A percentile compares a stretch with the other conserved stretches of the same genome.
Conservation (phyloP, 2,329 filamentous ascomycete genomes). For the Albophoma yamanashiensis region DNA sequence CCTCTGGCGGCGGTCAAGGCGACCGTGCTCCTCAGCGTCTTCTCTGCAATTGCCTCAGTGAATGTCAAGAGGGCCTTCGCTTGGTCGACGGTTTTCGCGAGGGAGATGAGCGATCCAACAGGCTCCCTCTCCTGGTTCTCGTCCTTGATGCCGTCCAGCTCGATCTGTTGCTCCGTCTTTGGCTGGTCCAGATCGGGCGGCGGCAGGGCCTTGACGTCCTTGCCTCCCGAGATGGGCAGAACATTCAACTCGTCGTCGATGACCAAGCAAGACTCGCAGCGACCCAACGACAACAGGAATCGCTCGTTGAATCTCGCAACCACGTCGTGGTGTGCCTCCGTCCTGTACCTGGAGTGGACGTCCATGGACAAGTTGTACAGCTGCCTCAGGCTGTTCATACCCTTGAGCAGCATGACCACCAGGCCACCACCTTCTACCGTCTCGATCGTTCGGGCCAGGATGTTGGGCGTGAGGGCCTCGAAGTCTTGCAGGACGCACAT, state of each 20-base stretch:
- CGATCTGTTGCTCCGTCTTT: slow-evolving; percentile 59
- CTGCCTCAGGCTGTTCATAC: slow-evolving; percentile 95
- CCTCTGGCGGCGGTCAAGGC: slow-evolving; percentile 88
- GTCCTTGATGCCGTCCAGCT: slow-evolving; percentile 82
- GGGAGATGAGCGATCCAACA: slow-evolving; percentile 69
- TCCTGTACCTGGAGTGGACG: slow-evolving; percentile 90
- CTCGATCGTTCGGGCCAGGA: slow-evolving; percentile 88
- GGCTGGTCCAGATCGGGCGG: slow-evolving; percentile 63
- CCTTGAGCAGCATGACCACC: slow-evolving; percentile 83
- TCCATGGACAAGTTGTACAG: slow-evolving; percentile 97
- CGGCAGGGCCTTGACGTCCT: slow-evolving; percentile 74
- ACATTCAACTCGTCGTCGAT: slow-evolving; percentile 98
- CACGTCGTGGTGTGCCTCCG: slow-evolving; percentile 91
- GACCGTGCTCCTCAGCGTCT: slow-evolving; percentile 88
- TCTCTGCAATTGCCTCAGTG: slow-evolving; percentile 91
- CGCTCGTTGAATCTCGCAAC: slow-evolving; percentile 95
- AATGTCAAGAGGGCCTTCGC: slow-evolving; percentile 96
- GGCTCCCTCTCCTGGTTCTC: slow-evolving; percentile 76
- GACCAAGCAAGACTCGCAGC: slow-evolving; percentile 87
- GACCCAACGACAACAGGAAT: slow-evolving; percentile 90
- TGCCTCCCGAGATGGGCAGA: slow-evolving; percentile 89
- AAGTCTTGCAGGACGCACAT: slow-evolving; percentile 99
- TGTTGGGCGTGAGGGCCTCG: slow-evolving; percentile 93
- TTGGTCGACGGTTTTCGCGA: slow-evolving; percentile 88
- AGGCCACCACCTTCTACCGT: slow-evolving; percentile 94